Conservation (phyloP, 1,284 basidiomycete genomes). For the Cryptococcus depauperatus region DNA sequence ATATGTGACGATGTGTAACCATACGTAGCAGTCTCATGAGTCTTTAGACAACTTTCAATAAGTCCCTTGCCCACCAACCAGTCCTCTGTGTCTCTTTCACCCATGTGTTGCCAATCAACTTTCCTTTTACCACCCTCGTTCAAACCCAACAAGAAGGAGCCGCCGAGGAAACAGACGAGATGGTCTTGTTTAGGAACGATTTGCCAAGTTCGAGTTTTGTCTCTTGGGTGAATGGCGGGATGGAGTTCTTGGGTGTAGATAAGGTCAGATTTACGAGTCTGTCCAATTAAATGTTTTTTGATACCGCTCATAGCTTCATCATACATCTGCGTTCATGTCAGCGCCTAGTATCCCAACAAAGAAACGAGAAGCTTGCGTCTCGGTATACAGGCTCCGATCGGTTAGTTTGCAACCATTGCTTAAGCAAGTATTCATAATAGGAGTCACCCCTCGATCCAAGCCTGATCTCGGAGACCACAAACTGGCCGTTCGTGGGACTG, state of each 20-base stretch:
- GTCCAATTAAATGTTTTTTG: conserved; percentile 63
- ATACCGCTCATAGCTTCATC: conserved; percentile 73
- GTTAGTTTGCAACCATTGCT: conserved; percentile 53
- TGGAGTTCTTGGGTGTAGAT: conserved; percentile 74
- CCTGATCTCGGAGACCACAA: conserved; percentile 67
- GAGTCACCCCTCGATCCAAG: conserved; percentile 89
- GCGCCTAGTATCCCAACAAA: background rate
- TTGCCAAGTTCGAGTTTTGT: conserved; percentile 54
- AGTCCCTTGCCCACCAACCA: conserved; percentile 75
- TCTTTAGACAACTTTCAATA: conserved; percentile 77
- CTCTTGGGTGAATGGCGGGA: conserved; percentile 31
- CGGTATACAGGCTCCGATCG: conserved; percentile 70
- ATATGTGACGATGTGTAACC: conserved; percentile 32
- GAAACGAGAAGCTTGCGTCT: conserved; percentile 48
- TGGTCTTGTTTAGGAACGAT: conserved; percentile 86
- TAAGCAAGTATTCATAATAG: conserved; percentile 89
- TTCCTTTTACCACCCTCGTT: conserved; percentile 56
- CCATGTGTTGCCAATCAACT: conserved; percentile 43
- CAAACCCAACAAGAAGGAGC: conserved; percentile 82
- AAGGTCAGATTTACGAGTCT: conserved; percentile 54
- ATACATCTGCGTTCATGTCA: conserved; percentile 59
- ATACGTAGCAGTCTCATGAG: conserved; percentile 75
- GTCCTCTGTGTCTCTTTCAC: conserved; percentile 58
- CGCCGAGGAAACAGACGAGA: conserved; percentile 89
- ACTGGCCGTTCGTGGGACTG: conserved; percentile 61